Conservation (phyloP, 805 yeast species). For the Grigorovia humatica region DNA sequence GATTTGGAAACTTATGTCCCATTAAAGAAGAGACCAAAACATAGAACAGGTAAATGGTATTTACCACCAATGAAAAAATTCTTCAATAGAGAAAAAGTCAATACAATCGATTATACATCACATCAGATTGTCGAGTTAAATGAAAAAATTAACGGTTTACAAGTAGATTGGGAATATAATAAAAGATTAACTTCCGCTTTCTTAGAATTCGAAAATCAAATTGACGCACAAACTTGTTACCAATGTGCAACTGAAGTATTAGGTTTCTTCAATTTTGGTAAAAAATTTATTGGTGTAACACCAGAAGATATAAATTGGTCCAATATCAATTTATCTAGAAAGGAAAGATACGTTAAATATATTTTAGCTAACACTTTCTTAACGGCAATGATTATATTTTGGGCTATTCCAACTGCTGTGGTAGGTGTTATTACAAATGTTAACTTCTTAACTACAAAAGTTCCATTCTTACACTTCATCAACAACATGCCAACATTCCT, state of each 20-base stretch:
- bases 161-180: conserved; percentile 40
- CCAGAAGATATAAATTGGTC: conserved; percentile 85
- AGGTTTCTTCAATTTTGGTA: conserved; percentile 32
- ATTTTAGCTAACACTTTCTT: conserved; percentile 52
- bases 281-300: conserved; percentile 49
- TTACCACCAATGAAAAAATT: conserved; percentile 11
- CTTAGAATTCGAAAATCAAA: conserved; percentile 71
- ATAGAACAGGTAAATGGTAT: conserved; percentile 44
- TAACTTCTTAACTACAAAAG: conserved; percentile 55
- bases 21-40: conserved; percentile 73
- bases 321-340: conserved; percentile 50
- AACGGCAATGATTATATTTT: conserved; percentile 64
- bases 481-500: conserved; percentile 58
- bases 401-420: conserved; percentile 97
- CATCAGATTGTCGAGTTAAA: conserved; percentile 61
- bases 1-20: conserved; percentile 53
- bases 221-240: conserved; percentile 80
- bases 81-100: conserved; percentile 71
- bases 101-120: conserved; percentile 65
- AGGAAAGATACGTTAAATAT: conserved; percentile 47
- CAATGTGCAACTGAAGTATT: conserved; percentile 62
- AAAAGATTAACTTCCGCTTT: conserved; percentile 60
- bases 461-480: conserved; percentile 69
- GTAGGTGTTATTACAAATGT: conserved; percentile 91
- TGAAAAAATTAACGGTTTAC: conserved; percentile 48